Base-by-base conservation (phyloP, 768 basidiomycete genomes). In the Amanita fuliginea region DNA sequence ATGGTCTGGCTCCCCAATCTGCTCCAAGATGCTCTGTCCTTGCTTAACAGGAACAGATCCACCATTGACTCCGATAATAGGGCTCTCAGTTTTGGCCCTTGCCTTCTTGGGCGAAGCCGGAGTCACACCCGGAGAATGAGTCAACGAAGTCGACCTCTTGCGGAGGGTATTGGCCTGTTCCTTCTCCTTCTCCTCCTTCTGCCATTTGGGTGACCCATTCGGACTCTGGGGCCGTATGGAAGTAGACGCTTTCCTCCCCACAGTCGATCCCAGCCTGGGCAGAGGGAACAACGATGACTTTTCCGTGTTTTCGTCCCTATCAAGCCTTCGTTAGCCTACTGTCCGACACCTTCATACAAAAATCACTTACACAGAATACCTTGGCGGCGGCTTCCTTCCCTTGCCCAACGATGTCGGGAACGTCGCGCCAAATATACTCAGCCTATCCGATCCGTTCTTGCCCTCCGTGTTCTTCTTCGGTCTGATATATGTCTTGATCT, bases 1-100 rank as follows among this genome's bases (percentile, higher is more conserved):
- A 62, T 88, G 81, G 66, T 99, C 96, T 13, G 91, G 80, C 21
- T 77, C 77, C 3, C 95, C 96, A 53, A 99, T 92, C 65, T 95
- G 89, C 49, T 90, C 81, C 48, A 96, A 63, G 43, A 96, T 86
- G 52, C 80, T 90, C 62, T 73, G 71, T 0, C 86, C 87, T 28
- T 71, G 72, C 57, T 74, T 76, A 53, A 81, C 57, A 21, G 55
- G 55, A 6, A 52, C 41, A 7, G 43, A 35, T 26, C 39, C 53
- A 39, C 51, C 46, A 37, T 24, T 53, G 18, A 42, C 35, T 34
- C 36, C 40, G 30, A 53, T 49, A 6, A 56, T 51, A 19, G 18
- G 30, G 24, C 28, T 42, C 41, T 22, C 40, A 24, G 8, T 30
- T 42, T 49, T 41, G 19, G 19, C 35, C 32, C 28, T 42, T 33